Conservation (phyloP, 345 rosid species). For the Nephelium lappaceum region DNA sequence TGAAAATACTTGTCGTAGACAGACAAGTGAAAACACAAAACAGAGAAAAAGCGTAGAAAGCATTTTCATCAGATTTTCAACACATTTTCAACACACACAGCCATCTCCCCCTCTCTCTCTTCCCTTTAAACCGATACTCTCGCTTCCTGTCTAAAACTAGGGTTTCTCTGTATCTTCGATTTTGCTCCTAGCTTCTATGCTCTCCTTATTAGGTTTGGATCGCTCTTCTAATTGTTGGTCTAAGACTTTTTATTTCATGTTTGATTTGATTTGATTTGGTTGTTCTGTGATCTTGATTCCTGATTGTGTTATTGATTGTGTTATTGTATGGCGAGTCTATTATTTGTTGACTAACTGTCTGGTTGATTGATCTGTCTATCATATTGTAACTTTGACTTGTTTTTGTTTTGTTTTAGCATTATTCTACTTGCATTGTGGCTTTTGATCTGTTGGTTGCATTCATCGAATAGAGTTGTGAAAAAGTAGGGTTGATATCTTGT, state of each 20-base stretch:
- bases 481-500: constrained; percentile 11
- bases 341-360: neutral
- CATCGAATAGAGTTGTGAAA: neutral
- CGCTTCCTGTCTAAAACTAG: neutral
- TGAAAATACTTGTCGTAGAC: neutral
- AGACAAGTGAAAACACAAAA: neutral
- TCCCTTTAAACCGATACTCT: neutral
- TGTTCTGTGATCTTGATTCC: neutral
- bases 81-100: neutral
- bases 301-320: neutral
- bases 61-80: constrained; percentile 6
- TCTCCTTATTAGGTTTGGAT: neutral
- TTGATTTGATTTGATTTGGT: neutral
- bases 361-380: neutral
- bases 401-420: neutral
- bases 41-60: constrained; percentile 9
- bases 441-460: neutral
- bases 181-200: neutral
- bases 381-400: neutral
- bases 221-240: neutral
- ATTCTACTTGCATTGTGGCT: constrained; percentile 10
- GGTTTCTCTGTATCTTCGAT: neutral
- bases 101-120: neutral
- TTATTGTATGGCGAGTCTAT: neutral
- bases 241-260: neutral